These are phyloP conservation scores for Cytospora leucostoma DNA, from an alignment of 2,329 filamentous ascomycete species.

Conservation along the genomic window DNA sequence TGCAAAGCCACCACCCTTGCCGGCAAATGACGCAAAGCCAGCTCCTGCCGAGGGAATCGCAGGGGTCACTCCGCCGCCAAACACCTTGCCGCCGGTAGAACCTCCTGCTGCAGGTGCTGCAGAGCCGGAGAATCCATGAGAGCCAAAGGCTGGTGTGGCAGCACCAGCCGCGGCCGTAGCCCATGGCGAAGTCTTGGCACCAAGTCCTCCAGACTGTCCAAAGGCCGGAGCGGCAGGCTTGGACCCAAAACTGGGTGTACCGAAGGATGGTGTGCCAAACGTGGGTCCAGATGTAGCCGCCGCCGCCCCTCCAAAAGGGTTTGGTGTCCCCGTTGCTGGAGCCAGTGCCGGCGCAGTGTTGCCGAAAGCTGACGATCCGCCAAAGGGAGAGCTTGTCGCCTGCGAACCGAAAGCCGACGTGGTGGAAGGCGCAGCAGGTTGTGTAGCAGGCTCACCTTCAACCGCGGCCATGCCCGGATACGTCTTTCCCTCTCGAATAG, in stretches of 20 bases:
- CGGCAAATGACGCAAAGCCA: slow-evolving; percentile 58
- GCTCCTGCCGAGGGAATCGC: slow-evolving; percentile 37
- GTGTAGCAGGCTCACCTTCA: slow-evolving; percentile 41
- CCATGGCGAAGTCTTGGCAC: slow-evolving; percentile 59
- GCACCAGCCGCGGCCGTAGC: slow-evolving; percentile 41
- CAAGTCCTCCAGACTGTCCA: slow-evolving; percentile 49
- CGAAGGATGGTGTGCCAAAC: slow-evolving; percentile 42
- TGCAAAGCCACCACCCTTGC: slow-evolving; percentile 58
- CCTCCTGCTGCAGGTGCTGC: slow-evolving; percentile 40
- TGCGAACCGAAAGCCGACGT: slow-evolving; percentile 37
- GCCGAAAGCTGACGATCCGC: slow-evolving; percentile 47
- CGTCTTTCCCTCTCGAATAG: slow-evolving; percentile 70
- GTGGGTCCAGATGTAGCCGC: slow-evolving; percentile 29
- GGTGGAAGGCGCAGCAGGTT: slow-evolving; percentile 39
- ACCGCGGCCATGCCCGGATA: slow-evolving; percentile 69
- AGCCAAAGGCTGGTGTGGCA: slow-evolving; percentile 54
- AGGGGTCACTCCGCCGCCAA: slow-evolving; percentile 38
- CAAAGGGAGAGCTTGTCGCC: slow-evolving; percentile 27
- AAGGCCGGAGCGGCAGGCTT: slow-evolving; percentile 45
- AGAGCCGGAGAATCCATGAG: slow-evolving; percentile 49
- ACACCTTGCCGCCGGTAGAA: slow-evolving; percentile 38
- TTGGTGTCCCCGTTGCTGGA: slow-evolving; percentile 38
- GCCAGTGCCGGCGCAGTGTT: slow-evolving; percentile 35
- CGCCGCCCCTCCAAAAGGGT: slow-evolving; percentile 42
- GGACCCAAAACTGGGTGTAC: slow-evolving; percentile 38